Percentiles rank a stretch among this genome's conserved stretches.
These are phyloP conservation scores for Stachybotrys echinatus DNA, from an alignment of 2,329 filamentous ascomycete genomes.

Conservation along the genomic window DNA sequence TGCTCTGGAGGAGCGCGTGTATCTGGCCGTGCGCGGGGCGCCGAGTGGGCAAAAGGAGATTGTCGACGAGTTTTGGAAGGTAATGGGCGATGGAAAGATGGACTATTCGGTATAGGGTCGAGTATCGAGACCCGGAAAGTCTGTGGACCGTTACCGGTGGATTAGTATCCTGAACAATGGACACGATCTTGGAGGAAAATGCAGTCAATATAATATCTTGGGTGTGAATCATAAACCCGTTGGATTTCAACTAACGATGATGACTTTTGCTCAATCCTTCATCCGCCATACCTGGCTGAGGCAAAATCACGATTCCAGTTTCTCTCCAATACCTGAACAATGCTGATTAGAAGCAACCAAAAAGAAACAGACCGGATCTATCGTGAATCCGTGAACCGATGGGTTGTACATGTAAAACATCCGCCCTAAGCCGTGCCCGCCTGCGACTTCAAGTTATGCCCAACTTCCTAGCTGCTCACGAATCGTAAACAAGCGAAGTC, in stretches of 20 bases:
- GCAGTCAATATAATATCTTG: too few species aligned
- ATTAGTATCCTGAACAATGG: too few species aligned
- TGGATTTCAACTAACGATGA: background rate
- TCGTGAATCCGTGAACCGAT: background rate
- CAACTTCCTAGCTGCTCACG: too few species aligned
- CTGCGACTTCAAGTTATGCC: too few species aligned
- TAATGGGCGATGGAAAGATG: conserved; percentile 50
- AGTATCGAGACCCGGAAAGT: background rate
- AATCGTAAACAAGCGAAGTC: too few species aligned
- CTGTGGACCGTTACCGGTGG: too few species aligned
- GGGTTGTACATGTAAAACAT: background rate
- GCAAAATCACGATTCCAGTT: background rate
- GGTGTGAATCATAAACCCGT: background rate
- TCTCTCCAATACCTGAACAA: background rate
- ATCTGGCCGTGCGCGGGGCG: conserved; percentile 58
- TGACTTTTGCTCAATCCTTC: background rate
- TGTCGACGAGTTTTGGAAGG: conserved; percentile 59
- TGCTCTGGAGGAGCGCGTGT: conserved; percentile 52
- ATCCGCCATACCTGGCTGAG: background rate
- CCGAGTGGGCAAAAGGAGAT: conserved; percentile 55
- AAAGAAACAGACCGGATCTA: background rate
- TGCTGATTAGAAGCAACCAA: background rate
- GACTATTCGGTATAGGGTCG: conserved; percentile 32
- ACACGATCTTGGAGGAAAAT: too few species aligned
- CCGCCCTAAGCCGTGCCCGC: too few species aligned